phyloP scores from a whole-genome alignment of 1,284 basidiomycete species.

The Boletus sp. region DNA sequence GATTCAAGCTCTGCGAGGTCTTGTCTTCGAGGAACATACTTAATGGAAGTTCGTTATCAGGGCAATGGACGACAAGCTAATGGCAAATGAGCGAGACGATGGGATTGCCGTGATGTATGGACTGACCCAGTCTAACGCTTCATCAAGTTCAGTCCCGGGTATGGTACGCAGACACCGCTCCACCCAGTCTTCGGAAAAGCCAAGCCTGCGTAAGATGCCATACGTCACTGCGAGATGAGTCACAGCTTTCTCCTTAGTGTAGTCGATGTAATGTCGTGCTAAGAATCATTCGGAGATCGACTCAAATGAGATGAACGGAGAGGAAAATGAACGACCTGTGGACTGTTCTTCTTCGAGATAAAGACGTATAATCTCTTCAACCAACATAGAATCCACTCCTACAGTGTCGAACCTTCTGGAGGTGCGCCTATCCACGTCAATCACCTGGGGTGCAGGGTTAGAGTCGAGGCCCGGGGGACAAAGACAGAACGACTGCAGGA shows the following conservation, averaged over 20 bases:
- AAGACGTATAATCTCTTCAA: conserved; percentile 59
- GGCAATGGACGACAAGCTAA: conserved; percentile 69
- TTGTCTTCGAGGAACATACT: conserved; percentile 20
- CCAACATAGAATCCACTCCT: conserved; percentile 57
- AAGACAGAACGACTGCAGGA: background rate
- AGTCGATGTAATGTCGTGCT: conserved; percentile 42
- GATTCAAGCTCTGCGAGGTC: conserved; percentile 5
- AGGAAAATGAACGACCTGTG: conserved; percentile 12
- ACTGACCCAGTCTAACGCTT: conserved; percentile 89
- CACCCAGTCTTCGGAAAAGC: conserved; percentile 71
- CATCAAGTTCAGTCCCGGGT: conserved; percentile 75
- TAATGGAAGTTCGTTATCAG: conserved; percentile 57
- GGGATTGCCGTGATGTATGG: background rate
- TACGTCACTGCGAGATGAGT: conserved; percentile 75
- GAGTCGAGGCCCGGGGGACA: conserved; percentile 2
- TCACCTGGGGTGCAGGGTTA: conserved; percentile 44
- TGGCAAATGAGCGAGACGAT: conserved; percentile 13
- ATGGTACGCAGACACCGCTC: conserved; percentile 65
- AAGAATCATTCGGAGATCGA: conserved; percentile 3
- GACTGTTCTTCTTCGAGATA: conserved; percentile 36
- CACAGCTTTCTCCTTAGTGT: conserved; percentile 69
- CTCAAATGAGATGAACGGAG: background rate
- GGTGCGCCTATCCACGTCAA: conserved; percentile 81
- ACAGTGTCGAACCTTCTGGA: conserved; percentile 65
- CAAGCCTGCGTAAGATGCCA: conserved; percentile 80